These are phyloP conservation scores for Ambrosiella xylebori DNA, from an alignment of 2,329 filamentous ascomycete species.

Conservation along the genomic window DNA sequence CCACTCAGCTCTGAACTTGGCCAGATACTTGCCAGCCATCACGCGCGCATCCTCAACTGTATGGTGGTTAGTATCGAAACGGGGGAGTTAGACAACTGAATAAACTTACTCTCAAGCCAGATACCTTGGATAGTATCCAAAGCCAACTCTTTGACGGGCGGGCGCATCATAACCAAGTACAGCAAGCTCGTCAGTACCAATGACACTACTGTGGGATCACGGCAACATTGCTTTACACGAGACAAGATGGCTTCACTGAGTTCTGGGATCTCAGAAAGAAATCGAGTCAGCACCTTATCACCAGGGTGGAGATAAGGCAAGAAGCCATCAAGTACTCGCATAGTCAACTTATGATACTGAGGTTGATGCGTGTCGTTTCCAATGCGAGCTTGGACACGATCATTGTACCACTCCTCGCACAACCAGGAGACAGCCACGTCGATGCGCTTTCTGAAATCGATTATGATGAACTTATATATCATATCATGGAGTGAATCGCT, in stretches of 20 bases:
- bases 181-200: conserved; percentile 47
- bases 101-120: conserved; percentile 44
- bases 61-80: conserved; percentile 1
- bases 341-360: conserved; percentile 64
- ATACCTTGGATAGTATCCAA: conserved; percentile 49
- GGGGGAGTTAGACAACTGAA: background rate
- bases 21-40: conserved; percentile 44
- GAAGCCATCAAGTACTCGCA: conserved; percentile 75
- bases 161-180: conserved; percentile 51
- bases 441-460: conserved; percentile 79
- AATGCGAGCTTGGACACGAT: conserved; percentile 31
- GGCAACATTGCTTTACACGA: conserved; percentile 50
- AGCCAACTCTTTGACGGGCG: conserved; percentile 44
- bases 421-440: conserved; percentile 87
- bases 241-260: conserved; percentile 55
- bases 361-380: conserved; percentile 15
- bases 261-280: conserved; percentile 78
- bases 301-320: conserved; percentile 79
- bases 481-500: conserved; percentile 59
- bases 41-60: conserved; percentile 45
- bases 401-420: conserved; percentile 96
- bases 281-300: conserved; percentile 78
- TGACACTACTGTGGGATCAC: conserved; percentile 46
- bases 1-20: conserved; percentile 42
- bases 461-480: conserved; percentile 71